A percentile compares a stretch with the other conserved stretches of the same genome.
Conservation (phyloP, 169 alveolate species). For the Haemoproteus tartakovskyi region DNA sequence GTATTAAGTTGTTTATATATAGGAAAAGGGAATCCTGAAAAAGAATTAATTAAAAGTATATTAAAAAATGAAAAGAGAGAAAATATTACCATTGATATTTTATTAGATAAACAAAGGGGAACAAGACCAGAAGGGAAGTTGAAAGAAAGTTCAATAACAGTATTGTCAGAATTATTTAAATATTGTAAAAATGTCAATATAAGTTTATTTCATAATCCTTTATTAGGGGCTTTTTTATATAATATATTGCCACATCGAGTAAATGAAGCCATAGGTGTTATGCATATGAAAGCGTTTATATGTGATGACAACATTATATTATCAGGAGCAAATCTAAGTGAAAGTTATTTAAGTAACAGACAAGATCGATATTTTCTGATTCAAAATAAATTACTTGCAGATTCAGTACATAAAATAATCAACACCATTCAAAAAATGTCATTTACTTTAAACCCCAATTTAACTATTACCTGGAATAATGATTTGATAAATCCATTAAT, state of each 20-base stretch:
- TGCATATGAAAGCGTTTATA: slow-evolving; percentile 77
- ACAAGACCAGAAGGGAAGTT: slow-evolving; percentile 63
- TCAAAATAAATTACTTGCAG: slow-evolving; percentile 71
- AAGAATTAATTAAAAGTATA: slow-evolving; percentile 64
- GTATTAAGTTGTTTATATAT: slow-evolving; percentile 75
- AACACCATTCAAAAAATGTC: slow-evolving; percentile 69
- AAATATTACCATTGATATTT: slow-evolving; percentile 67
- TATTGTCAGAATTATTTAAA: slow-evolving; percentile 63
- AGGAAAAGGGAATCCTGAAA: slow-evolving; percentile 74
- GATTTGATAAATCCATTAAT: slow-evolving; percentile 74
- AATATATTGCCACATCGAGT: slow-evolving; percentile 69
- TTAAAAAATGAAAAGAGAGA: slow-evolving; percentile 49
- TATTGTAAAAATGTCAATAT: slow-evolving; percentile 44
- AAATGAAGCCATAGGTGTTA: slow-evolving; percentile 76
- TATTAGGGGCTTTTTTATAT: slow-evolving; percentile 65
- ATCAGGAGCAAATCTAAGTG: slow-evolving; percentile 77
- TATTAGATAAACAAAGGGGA: slow-evolving; percentile 72
- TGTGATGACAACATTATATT: slow-evolving; percentile 69
- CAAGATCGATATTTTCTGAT: slow-evolving; percentile 74
- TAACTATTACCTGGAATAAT: slow-evolving; percentile 69
- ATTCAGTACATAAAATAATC: slow-evolving; percentile 73
- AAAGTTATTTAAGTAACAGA: slow-evolving; percentile 71
- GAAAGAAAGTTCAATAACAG: slow-evolving; percentile 56
- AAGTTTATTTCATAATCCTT: slow-evolving; percentile 75
- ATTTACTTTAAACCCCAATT: slow-evolving; percentile 51